A percentile compares a stretch with the other conserved stretches of the same genome.
Evolutionary conservation across 2,329 filamentous ascomycete genomes (phyloP).

Genomic region (Pseudogymnoascus sp.): DNA sequence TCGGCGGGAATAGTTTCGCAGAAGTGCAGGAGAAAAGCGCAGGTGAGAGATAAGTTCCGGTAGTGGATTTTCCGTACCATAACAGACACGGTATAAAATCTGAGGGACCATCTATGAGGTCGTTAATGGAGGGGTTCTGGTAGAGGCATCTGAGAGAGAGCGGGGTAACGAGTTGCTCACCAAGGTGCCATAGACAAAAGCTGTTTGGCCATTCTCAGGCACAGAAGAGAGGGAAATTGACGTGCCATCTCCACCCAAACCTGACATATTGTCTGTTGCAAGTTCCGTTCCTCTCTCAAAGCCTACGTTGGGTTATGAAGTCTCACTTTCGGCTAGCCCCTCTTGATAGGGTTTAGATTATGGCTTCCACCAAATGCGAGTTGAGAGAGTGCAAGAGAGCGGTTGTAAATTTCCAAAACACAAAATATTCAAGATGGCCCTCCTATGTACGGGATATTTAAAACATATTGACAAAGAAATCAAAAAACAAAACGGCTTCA

Average conservation of each 20-base stretch:
- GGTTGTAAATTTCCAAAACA: background rate
- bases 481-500: background rate
- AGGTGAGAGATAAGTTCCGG: constrained; percentile 34
- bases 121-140: background rate
- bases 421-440: background rate
- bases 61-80: constrained; percentile 9
- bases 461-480: background rate
- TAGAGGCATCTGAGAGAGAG: background rate
- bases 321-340: background rate
- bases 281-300: background rate
- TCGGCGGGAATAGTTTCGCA: constrained; percentile 63
- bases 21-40: constrained; percentile 64
- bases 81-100: constrained; percentile 2
- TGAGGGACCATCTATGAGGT: background rate
- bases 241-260: background rate
- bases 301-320: background rate
- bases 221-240: background rate
- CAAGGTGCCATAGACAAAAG: constrained; percentile 5
- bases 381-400: background rate
- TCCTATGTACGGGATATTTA: background rate
- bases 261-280: background rate
- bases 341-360: background rate
- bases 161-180: background rate
- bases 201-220: background rate
- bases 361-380: background rate